Conservation (phyloP, 202 grass and related monocot genomes). For the Digitaria exilis region DNA sequence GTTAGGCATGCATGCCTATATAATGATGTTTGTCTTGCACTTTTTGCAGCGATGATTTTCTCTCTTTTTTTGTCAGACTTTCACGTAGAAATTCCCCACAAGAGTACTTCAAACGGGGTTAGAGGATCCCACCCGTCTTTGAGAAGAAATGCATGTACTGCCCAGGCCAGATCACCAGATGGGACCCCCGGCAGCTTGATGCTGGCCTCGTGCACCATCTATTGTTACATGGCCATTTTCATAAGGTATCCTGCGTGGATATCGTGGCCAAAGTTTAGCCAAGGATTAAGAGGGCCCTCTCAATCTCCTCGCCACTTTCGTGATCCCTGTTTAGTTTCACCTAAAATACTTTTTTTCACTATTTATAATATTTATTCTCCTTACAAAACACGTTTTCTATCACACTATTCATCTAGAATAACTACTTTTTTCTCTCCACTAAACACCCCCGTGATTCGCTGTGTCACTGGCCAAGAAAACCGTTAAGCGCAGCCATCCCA, state of each 20-base stretch:
- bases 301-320: background rate
- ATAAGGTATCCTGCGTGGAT: background rate
- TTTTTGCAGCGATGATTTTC: background rate
- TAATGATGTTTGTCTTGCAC: background rate
- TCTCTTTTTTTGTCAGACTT: background rate
- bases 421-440: too few species aligned
- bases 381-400: too few species aligned
- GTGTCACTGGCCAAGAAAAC: conserved; percentile 16
- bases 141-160: background rate
- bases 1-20: background rate
- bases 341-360: too few species aligned
- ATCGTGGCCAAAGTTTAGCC: background rate
- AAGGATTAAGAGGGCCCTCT: background rate
- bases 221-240: background rate
- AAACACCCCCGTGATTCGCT: too few species aligned
- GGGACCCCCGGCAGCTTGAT: background rate
- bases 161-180: background rate
- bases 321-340: too few species aligned
- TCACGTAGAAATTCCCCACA: background rate
- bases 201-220: background rate
- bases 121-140: background rate
- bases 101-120: background rate
- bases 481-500: background rate
- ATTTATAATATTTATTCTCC: too few species aligned
- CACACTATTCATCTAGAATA: too few species aligned